Conservation (phyloP, 2,329 filamentous ascomycete species). For the Pyrenophora seminiperda region DNA sequence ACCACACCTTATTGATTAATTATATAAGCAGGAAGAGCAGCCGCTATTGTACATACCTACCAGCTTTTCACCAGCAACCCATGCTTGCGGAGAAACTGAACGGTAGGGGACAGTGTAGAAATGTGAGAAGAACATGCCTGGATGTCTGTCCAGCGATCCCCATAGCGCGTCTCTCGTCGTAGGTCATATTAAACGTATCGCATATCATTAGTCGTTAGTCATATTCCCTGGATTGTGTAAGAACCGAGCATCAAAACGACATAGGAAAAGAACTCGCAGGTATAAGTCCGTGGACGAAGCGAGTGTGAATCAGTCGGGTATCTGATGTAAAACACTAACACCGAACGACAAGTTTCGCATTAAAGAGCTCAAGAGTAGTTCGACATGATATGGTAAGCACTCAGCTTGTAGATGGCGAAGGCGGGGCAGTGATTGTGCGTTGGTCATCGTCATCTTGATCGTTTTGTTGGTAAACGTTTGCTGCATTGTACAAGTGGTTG, state of each 20-base stretch:
- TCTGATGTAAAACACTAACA: slow-evolving; percentile 4
- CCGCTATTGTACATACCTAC: slow-evolving; percentile 30
- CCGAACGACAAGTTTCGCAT: slow-evolving; percentile 4
- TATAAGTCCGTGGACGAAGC: slow-evolving; percentile 18
- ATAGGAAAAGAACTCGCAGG: slow-evolving; percentile 17
- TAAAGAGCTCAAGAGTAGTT: slow-evolving; percentile 4
- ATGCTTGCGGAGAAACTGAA: slow-evolving; percentile 26
- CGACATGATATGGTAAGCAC: neutral
- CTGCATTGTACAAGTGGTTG: slow-evolving; percentile 29
- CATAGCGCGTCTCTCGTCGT: slow-evolving; percentile 10
- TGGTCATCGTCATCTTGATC: slow-evolving; percentile 41
- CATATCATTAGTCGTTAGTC: slow-evolving; percentile 25
- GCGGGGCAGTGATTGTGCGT: slow-evolving; percentile 45
- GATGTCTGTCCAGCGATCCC: slow-evolving; percentile 17
- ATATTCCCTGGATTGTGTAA: slow-evolving; percentile 13
- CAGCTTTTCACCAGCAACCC: slow-evolving; percentile 18
- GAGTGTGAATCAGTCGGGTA: slow-evolving; percentile 19
- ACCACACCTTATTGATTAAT: slow-evolving; percentile 23
- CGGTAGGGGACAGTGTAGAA: slow-evolving; percentile 17
- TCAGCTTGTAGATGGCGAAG: slow-evolving; percentile 42
- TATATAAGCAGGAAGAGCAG: slow-evolving; percentile 13
- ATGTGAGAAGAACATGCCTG: slow-evolving; percentile 16
- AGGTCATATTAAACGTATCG: slow-evolving; percentile 21
- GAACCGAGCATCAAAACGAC: neutral
- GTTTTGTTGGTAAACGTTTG: slow-evolving; percentile 33